Conservation (phyloP, 2,329 filamentous ascomycete genomes). For the Dendryphion nanum region DNA sequence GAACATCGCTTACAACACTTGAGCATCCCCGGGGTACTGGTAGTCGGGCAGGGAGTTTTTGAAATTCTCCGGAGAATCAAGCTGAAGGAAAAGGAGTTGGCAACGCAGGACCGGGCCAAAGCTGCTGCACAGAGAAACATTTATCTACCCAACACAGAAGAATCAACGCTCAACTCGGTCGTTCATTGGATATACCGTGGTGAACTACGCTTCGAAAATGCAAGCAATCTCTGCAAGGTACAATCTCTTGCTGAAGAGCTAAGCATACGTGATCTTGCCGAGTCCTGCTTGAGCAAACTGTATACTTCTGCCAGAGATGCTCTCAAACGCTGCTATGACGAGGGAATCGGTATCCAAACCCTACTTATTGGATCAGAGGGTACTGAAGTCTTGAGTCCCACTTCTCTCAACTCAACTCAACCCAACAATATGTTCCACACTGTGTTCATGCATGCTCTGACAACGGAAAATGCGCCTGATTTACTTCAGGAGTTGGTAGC, state of each 20-base stretch:
- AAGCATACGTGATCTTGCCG: conserved; percentile 10
- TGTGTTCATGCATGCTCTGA: not conserved
- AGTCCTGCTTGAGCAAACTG: conserved; percentile 13
- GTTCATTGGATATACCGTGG: conserved; percentile 16
- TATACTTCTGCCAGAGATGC: conserved; percentile 2
- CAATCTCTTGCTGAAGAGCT: conserved; percentile 14
- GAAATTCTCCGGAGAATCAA: no score
- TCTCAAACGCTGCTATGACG: conserved; percentile 3
- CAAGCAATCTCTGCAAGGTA: conserved; percentile 14
- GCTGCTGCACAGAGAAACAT: no score
- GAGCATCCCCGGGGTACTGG: no score
- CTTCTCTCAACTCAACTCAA: not conserved
- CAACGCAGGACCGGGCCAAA: no score
- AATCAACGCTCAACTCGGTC: not conserved
- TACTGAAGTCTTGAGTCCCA: not conserved
- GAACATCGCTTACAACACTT: no score
- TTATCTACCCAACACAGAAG: not conserved
- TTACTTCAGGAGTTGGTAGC: not conserved
- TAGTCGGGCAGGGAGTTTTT: no score
- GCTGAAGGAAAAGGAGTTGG: no score
- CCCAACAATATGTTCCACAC: not conserved
- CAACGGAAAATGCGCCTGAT: not conserved
- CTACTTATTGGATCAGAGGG: no score
- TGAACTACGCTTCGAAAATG: conserved; percentile 2
- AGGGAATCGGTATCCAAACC: not conserved